Percentiles rank a stretch among this genome's conserved stretches.
Evolutionary conservation across 352 stramenopile genomes (phyloP).

Genomic region (Phytophthora pinifolia): DNA sequence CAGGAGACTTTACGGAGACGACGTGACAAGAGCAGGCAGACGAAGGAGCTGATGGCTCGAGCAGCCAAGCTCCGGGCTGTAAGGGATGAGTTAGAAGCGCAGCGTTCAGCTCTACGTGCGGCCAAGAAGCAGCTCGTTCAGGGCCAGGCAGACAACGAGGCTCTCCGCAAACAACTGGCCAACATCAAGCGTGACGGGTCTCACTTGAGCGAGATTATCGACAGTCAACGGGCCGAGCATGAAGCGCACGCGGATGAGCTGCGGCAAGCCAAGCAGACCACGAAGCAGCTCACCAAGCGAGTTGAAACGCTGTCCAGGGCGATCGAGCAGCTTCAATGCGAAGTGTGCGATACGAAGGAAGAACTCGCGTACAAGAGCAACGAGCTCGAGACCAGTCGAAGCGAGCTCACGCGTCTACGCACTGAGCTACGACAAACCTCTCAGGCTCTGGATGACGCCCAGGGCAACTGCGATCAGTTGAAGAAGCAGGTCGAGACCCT

Average conservation of each 20-base stretch:
- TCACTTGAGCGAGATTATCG: constrained; percentile 44
- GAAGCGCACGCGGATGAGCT: constrained; percentile 30
- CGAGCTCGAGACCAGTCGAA: constrained; percentile 26
- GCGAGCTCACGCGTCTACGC: constrained; percentile 23
- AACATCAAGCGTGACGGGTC: constrained; percentile 38
- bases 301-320: constrained; percentile 14
- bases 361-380: constrained; percentile 40
- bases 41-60: constrained; percentile 29
- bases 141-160: constrained; percentile 34
- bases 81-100: constrained; percentile 39
- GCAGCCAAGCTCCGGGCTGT: constrained; percentile 24
- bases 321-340: constrained; percentile 23
- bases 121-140: constrained; percentile 43
- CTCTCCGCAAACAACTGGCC: constrained; percentile 39
- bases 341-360: constrained; percentile 35
- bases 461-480: constrained; percentile 19
- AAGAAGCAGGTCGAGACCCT: constrained; percentile 16
- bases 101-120: constrained; percentile 31
- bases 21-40: constrained; percentile 31
- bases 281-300: constrained; percentile 21
- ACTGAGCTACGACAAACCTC: constrained; percentile 21
- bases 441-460: constrained; percentile 9
- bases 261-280: constrained; percentile 21
- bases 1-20: constrained; percentile 15
- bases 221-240: constrained; percentile 37